Evolutionary conservation across 805 yeast species (phyloP), one percentile per base, ranked within the genome.

Genomic region (Candida ficus): DNA sequence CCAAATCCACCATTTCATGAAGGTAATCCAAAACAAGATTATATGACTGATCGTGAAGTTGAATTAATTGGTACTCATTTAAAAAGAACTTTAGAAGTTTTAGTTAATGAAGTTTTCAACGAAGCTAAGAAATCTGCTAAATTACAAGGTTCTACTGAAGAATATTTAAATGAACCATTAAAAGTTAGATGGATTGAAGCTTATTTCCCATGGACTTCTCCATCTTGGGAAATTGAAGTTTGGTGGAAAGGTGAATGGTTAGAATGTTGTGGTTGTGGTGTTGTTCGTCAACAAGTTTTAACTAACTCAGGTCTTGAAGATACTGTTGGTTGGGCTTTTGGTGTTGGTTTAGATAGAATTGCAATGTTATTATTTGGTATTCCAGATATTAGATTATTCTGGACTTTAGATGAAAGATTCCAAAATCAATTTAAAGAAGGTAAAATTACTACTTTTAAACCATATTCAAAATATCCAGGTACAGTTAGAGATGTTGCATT

Each of bases 211-310:
- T 93, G 98, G 97, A 93, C 99, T 3, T 79, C 95, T 1, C 99
- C 99, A 4, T 85, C 95, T 32, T 93, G 95, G 95, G 97, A 93
- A 57, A 88, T 95, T 50, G 99, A 93, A 63, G 96, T 93, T 5
- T 89, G 95, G 90, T 93, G 98, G 97, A 86, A 89, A 58, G 95
- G 93, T 38, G 95, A 90, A 51, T 93, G 99, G 99, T 70, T 93
- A 27, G 99, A 93, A 65, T 80, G 95, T 59, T 87, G 96, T 56
- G 99, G 99, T 0, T 87, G 95, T 64, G 99, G 99, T 20, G 72
- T 91, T 28, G 95, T 89, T 7, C 79, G 78, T 49, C 83, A 87
- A 50, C 78, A 78, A 37, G 95, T 91, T 1, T 68, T 88, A 29
- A 66, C 75, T 18, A 83, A 82, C 49, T 75, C 96, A 1, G 95